Evolutionary conservation across 2,329 filamentous ascomycete genomes (phyloP).

Genomic region (Microcyclospora tardicrescens): DNA sequence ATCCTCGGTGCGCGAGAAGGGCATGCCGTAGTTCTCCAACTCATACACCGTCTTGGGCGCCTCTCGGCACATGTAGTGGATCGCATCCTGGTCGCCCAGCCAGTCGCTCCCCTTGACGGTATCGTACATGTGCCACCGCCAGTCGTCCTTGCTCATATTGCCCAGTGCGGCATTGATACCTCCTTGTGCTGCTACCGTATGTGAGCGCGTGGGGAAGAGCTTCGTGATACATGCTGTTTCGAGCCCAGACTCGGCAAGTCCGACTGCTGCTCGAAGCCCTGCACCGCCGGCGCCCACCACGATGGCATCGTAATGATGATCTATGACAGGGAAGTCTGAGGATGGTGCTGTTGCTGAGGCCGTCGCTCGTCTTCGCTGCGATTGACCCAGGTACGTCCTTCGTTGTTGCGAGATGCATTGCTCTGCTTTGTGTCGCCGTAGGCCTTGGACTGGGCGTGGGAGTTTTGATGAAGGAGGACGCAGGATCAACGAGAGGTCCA

Average conservation of each 20-base stretch:
- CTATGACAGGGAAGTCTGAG: constrained; percentile 78
- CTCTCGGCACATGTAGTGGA: constrained; percentile 47
- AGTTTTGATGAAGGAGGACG: background rate
- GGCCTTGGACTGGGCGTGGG: background rate
- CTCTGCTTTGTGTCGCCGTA: background rate
- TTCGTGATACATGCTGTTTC: constrained; percentile 54
- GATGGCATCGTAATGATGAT: constrained; percentile 77
- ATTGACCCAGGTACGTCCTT: constrained; percentile 11
- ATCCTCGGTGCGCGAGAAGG: constrained; percentile 36
- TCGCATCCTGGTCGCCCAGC: constrained; percentile 47
- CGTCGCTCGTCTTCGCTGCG: constrained; percentile 17
- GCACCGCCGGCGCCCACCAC: constrained; percentile 46
- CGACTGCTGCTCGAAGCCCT: constrained; percentile 50
- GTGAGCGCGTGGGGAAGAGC: constrained; percentile 47
- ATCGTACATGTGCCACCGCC: constrained; percentile 49
- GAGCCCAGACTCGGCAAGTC: constrained; percentile 50
- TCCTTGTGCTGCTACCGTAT: constrained; percentile 55
- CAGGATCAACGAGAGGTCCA: constrained; percentile 1
- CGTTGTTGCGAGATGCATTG: constrained; percentile 6
- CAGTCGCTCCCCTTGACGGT: constrained; percentile 44
- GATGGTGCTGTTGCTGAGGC: constrained; percentile 10
- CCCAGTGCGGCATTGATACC: constrained; percentile 49
- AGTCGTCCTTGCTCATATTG: constrained; percentile 44
- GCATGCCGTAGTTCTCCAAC: constrained; percentile 43
- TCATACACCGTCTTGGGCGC: constrained; percentile 42